These are phyloP conservation scores for Trametes sp. DNA, from an alignment of 1,284 basidiomycete species.

Conservation along the genomic window DNA sequence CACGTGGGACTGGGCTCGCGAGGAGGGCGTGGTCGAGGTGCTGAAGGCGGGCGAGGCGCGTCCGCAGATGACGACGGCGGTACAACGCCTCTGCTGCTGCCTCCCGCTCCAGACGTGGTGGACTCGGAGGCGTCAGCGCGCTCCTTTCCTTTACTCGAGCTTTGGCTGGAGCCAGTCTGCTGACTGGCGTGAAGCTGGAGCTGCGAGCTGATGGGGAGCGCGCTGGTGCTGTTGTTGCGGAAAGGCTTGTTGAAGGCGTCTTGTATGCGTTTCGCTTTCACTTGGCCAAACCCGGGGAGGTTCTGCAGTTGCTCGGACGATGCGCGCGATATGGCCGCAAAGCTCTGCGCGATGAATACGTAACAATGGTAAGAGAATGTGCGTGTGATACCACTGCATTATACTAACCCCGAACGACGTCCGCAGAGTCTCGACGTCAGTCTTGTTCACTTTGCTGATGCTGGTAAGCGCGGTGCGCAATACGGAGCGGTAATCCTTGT, in stretches of 20 bases:
- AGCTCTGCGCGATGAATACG: slow-evolving; percentile 70
- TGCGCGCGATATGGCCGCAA: slow-evolving; percentile 80
- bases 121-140: background rate
- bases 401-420: slow-evolving; percentile 88
- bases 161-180: slow-evolving; percentile 6
- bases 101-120: slow-evolving; percentile 3
- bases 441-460: slow-evolving; percentile 96
- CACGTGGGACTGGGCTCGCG: slow-evolving; percentile 44
- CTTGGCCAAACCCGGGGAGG: slow-evolving; percentile 93
- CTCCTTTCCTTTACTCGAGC: slow-evolving; percentile 30
- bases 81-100: background rate
- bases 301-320: slow-evolving; percentile 79
- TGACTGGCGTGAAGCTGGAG: slow-evolving; percentile 21
- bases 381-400: slow-evolving; percentile 5
- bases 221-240: slow-evolving; percentile 65
- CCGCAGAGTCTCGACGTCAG: slow-evolving; percentile 94
- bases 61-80: background rate
- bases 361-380: background rate
- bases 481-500: slow-evolving; percentile 87
- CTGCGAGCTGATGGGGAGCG: slow-evolving; percentile 44
- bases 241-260: slow-evolving; percentile 84
- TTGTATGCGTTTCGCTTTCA: slow-evolving; percentile 88
- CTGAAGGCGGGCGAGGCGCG: slow-evolving; percentile 21
- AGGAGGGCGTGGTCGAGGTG: slow-evolving; percentile 16
- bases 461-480: slow-evolving; percentile 88